Conservation (phyloP, 2,329 filamentous ascomycete species). For the Emericellopsis cladophorae region DNA sequence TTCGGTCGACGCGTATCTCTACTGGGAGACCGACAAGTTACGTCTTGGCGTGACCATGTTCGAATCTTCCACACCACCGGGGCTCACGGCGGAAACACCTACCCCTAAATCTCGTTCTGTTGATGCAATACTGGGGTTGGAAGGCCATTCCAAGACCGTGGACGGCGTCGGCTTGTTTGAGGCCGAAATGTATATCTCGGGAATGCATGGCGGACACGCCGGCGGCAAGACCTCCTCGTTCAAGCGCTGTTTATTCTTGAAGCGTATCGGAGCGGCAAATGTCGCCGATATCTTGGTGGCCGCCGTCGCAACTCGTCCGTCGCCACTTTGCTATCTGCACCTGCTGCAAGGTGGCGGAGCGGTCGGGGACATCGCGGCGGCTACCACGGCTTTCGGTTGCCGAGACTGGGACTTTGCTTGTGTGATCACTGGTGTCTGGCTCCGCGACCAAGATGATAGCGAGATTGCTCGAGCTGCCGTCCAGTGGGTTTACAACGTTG, state of each 20-base stretch:
- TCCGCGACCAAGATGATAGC: slow-evolving; percentile 35
- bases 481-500: slow-evolving; percentile 45
- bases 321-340: slow-evolving; percentile 47
- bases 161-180: slow-evolving; percentile 41
- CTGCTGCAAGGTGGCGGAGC: slow-evolving; percentile 46
- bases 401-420: slow-evolving; percentile 53
- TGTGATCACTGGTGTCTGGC: slow-evolving; percentile 50
- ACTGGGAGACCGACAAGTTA: slow-evolving; percentile 28
- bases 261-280: slow-evolving; percentile 22
- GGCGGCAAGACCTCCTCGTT: slow-evolving; percentile 49
- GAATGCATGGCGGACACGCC: slow-evolving; percentile 45
- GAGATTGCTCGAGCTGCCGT: slow-evolving; percentile 21
- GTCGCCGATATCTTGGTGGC: slow-evolving; percentile 23
- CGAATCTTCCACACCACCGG: no score
- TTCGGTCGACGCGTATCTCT: slow-evolving; percentile 45
- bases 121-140: no score
- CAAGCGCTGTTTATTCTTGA: slow-evolving; percentile 51
- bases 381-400: slow-evolving; percentile 47
- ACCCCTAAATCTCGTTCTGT: no score
- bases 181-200: slow-evolving; percentile 46
- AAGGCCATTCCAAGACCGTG: slow-evolving; percentile 22
- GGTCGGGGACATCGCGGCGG: slow-evolving; percentile 25
- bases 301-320: slow-evolving; percentile 34
- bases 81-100: no score
- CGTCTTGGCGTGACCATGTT: slow-evolving; percentile 39